Evolutionary conservation across 2,329 filamentous ascomycete genomes (phyloP).

Genomic region (Simplicillium sp.): DNA sequence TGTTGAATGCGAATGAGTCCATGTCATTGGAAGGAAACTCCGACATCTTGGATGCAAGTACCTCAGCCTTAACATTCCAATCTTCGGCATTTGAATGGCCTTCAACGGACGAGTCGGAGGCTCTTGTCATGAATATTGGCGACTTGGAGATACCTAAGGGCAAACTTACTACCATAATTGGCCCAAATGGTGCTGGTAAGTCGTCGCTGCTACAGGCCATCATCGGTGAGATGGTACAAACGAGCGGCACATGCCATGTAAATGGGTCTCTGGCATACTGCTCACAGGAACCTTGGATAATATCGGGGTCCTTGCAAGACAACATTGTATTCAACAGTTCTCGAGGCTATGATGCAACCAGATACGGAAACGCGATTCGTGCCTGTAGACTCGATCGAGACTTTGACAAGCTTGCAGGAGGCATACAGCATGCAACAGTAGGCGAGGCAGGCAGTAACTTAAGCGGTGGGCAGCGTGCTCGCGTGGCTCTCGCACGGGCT

Average conservation of each 20-base stretch:
- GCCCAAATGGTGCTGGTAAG: constrained; percentile 2
- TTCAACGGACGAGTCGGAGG: no score
- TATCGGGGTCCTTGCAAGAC: no score
- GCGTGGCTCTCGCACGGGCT: constrained; percentile 3
- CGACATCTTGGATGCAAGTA: no score
- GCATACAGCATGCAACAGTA: constrained; percentile 2
- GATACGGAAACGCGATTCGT: background rate
- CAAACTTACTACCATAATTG: constrained; percentile 3
- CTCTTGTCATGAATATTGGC: no score
- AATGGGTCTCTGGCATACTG: no score
- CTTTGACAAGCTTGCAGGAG: constrained; percentile 2
- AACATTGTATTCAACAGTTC: constrained; percentile 4
- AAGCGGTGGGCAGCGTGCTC: constrained; percentile 3
- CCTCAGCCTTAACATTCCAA: no score
- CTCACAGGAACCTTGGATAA: no score
- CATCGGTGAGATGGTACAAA: constrained; percentile 5
- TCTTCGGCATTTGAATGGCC: no score
- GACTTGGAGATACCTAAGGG: no score
- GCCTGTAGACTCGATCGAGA: constrained; percentile 3
- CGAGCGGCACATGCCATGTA: no score
- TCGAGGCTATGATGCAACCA: background rate
- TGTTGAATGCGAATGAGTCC: no score
- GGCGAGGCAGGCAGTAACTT: constrained; percentile 3
- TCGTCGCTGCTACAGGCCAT: constrained; percentile 3
- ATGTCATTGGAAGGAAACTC: no score